Evolutionary conservation across 2,329 filamentous ascomycete genomes (phyloP).

Genomic region (Cercospora sp.): DNA sequence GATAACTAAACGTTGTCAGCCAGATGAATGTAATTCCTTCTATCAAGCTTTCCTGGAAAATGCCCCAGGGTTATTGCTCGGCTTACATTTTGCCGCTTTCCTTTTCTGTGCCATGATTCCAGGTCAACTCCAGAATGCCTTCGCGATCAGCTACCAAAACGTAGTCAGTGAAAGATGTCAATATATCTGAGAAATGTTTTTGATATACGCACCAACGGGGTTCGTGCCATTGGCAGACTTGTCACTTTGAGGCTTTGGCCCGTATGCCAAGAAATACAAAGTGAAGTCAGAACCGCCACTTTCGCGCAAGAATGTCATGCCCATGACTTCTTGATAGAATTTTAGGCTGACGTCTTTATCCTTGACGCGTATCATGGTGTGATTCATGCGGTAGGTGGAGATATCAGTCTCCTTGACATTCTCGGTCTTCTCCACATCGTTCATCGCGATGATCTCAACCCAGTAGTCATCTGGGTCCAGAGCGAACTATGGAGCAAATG

Average conservation of each 20-base stretch:
- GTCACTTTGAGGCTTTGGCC: conserved; percentile 46
- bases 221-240: conserved; percentile 58
- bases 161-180: background rate
- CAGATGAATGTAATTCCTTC: background rate
- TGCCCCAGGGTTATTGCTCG: background rate
- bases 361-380: conserved; percentile 95
- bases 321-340: conserved; percentile 72
- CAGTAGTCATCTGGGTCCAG: conserved; percentile 42
- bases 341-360: conserved; percentile 50
- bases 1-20: conserved; percentile 56
- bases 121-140: conserved; percentile 86
- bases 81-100: conserved; percentile 66
- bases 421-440: conserved; percentile 70
- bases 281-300: conserved; percentile 74
- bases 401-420: conserved; percentile 70
- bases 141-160: conserved; percentile 62
- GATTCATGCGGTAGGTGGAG: conserved; percentile 70
- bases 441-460: conserved; percentile 79
- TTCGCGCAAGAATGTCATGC: conserved; percentile 82
- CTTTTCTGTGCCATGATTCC: conserved; percentile 81
- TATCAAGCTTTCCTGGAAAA: background rate
- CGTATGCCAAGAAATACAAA: conserved; percentile 88
- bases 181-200: background rate
- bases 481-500: conserved; percentile 12
- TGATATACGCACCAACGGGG: conserved; percentile 44